Conservation (phyloP, 352 stramenopile species). For the Pythium dissimile region DNA sequence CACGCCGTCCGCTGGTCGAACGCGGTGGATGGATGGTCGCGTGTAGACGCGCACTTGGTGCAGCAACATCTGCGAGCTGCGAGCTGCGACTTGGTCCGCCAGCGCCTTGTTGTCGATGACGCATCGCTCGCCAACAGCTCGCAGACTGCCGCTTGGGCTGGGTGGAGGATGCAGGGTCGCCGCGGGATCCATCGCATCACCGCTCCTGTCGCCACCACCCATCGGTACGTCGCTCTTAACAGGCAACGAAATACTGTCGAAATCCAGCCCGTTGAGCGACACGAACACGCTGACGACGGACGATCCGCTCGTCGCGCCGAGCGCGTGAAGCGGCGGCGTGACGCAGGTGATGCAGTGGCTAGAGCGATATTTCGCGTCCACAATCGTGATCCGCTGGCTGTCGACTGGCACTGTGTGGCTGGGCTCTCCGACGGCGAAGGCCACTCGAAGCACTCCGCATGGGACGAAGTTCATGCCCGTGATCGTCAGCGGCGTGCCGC, state of each 20-base stretch:
- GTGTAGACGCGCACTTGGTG: conserved; percentile 44
- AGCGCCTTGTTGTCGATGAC: conserved; percentile 10
- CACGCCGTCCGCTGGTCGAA: conserved; percentile 47
- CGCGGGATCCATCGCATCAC: no score
- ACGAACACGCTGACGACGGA: conserved; percentile 26
- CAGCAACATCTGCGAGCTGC: neutral
- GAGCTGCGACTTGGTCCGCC: neutral
- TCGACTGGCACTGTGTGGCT: neutral
- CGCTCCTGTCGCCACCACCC: neutral
- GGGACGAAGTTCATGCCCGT: conserved; percentile 34
- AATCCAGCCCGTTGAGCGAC: conserved; percentile 36
- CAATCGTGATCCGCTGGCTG: conserved; percentile 18
- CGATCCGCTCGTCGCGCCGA: conserved; percentile 11
- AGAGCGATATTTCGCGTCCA: conserved; percentile 30
- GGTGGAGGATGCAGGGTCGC: no score
- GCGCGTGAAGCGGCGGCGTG: conserved; percentile 21
- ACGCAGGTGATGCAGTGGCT: conserved; percentile 25
- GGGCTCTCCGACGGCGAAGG: conserved; percentile 20
- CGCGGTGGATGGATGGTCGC: conserved; percentile 36
- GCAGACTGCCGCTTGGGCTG: no score
- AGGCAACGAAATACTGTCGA: conserved; percentile 35
- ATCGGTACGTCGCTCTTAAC: neutral
- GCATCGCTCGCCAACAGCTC: neutral
- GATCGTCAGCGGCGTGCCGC: conserved; percentile 28
- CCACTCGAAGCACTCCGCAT: conserved; percentile 27